These are phyloP conservation scores for Trichoderma koningiopsis DNA, from an alignment of 2,329 filamentous ascomycete genomes.

Conservation along the genomic window DNA sequence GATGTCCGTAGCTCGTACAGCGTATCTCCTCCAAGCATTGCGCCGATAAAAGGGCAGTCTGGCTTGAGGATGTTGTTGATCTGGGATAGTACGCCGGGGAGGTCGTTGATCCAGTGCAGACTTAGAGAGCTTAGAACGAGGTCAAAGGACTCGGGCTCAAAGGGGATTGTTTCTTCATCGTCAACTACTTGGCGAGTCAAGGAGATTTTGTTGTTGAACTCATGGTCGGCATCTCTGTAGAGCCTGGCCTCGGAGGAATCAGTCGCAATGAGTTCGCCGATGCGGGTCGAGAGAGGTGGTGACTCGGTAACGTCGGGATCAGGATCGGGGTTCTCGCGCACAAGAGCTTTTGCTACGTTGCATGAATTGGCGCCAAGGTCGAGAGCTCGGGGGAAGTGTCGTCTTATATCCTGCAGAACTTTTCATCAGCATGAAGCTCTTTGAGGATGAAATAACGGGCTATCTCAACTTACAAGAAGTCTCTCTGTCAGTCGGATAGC, in stretches of 20 bases:
- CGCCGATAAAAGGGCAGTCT: constrained; percentile 87
- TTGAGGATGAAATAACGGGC: neutral
- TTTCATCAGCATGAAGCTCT: neutral
- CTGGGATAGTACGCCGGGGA: constrained; percentile 80
- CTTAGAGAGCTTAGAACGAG: constrained; percentile 86
- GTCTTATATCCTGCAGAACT: constrained; percentile 79
- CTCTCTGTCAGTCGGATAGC: constrained; percentile 82
- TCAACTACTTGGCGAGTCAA: constrained; percentile 76
- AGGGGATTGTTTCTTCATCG: constrained; percentile 75
- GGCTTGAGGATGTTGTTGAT: constrained; percentile 88
- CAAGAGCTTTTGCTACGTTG: constrained; percentile 84
- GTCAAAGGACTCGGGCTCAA: constrained; percentile 76
- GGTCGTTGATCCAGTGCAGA: constrained; percentile 97
- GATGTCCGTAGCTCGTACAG: constrained; percentile 92
- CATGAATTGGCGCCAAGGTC: constrained; percentile 95
- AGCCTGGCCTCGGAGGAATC: constrained; percentile 80
- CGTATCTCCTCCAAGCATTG: constrained; percentile 95
- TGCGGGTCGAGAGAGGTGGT: constrained; percentile 68
- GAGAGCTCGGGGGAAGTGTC: constrained; percentile 78
- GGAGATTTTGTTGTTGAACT: constrained; percentile 73
- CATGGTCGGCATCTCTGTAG: constrained; percentile 73
- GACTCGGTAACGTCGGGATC: constrained; percentile 57
- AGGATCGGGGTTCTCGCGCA: constrained; percentile 67
- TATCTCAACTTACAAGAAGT: constrained; percentile 62
- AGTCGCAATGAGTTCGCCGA: constrained; percentile 74